Conservation (phyloP, 768 basidiomycete genomes). For the Cantharellus anzutake region DNA sequence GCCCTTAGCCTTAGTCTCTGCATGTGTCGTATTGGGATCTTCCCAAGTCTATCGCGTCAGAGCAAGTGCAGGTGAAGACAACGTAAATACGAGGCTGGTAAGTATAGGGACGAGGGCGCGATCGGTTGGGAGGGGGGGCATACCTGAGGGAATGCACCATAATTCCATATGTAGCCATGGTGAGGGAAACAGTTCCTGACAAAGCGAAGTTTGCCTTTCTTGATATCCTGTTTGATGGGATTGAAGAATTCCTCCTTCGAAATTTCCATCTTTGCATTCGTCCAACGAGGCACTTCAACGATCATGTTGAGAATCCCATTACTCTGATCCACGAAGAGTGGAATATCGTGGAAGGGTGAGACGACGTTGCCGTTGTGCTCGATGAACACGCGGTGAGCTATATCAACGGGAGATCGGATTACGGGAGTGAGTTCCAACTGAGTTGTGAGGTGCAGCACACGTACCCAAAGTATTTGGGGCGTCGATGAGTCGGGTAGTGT, state of each 20-base stretch:
- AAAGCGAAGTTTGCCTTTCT: conserved; percentile 87
- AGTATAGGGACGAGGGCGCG: neutral
- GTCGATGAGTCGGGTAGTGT: conserved; percentile 59
- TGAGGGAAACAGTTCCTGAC: conserved; percentile 99
- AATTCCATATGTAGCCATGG: conserved; percentile 99
- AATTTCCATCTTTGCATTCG: conserved; percentile 99
- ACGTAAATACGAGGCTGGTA: neutral
- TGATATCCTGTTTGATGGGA: conserved; percentile 99
- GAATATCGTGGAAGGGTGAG: conserved; percentile 89
- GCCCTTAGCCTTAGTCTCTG: conserved; percentile 96
- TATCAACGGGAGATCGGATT: neutral
- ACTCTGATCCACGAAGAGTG: conserved; percentile 90
- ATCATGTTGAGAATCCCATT: conserved; percentile 97
- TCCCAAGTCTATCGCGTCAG: conserved; percentile 70
- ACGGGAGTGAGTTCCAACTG: neutral
- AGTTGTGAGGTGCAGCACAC: conserved; percentile 8
- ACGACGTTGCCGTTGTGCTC: conserved; percentile 75
- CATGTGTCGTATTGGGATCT: conserved; percentile 67
- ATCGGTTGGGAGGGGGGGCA: conserved; percentile 9
- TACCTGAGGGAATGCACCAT: conserved; percentile 96
- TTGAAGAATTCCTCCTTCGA: conserved; percentile 98
- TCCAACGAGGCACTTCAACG: conserved; percentile 97
- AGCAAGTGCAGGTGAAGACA: neutral
- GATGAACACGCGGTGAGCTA: conserved; percentile 91
- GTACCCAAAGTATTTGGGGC: conserved; percentile 87